phyloP scores from a whole-genome alignment of 169 alveolate species.

The Plasmodium yoelii region DNA sequence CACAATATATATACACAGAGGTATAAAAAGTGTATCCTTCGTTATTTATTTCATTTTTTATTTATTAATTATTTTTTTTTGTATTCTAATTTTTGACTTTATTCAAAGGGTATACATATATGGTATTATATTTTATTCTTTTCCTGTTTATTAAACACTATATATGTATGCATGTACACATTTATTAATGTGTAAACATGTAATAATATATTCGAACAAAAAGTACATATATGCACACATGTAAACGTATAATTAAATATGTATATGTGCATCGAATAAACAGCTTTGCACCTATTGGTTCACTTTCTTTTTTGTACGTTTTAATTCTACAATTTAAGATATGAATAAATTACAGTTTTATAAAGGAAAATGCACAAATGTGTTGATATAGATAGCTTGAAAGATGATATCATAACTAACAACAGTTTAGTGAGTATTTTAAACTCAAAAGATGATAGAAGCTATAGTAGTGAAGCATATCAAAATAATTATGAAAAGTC shows the following conservation, averaged over 20 bases:
- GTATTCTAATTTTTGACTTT: neutral
- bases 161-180: neutral
- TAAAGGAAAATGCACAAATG: constrained; percentile 39
- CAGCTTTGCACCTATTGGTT: neutral
- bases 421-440: constrained; percentile 10
- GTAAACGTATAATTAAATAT: neutral
- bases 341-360: constrained; percentile 32
- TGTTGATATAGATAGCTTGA: constrained; percentile 27
- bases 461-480: neutral
- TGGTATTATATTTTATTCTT: neutral
- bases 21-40: too few species aligned
- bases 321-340: constrained; percentile 5
- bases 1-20: too few species aligned
- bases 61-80: neutral
- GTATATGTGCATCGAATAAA: constrained; percentile 1
- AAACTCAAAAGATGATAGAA: constrained; percentile 21
- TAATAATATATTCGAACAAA: neutral
- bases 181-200: neutral
- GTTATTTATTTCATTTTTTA: too few species aligned
- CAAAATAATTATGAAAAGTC: constrained; percentile 10
- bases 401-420: constrained; percentile 19
- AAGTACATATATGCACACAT: constrained; percentile 1
- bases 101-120: neutral
- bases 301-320: neutral
- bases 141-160: neutral